phyloP scores from a whole-genome alignment of 768 basidiomycete species.

The Lentinula raphanica region DNA sequence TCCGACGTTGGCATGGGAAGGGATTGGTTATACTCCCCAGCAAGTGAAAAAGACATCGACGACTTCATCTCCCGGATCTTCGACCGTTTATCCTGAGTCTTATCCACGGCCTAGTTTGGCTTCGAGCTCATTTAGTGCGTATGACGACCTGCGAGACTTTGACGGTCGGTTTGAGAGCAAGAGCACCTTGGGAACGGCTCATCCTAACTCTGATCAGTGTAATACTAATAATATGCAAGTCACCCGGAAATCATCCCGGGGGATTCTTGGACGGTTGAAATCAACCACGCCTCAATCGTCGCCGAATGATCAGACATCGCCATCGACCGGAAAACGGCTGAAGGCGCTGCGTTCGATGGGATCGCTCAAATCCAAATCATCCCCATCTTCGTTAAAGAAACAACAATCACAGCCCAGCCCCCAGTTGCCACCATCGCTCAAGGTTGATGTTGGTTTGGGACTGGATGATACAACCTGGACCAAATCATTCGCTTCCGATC shows the following conservation, averaged over 20 bases:
- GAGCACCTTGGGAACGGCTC: constrained; percentile 59
- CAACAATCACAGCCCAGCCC: constrained; percentile 35
- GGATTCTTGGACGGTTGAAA: constrained; percentile 63
- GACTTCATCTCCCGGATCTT: constrained; percentile 18
- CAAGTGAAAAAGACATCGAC: neutral
- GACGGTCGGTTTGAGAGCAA: constrained; percentile 81
- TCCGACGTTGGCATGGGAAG: constrained; percentile 76
- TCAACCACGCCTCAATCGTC: constrained; percentile 42
- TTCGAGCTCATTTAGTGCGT: constrained; percentile 75
- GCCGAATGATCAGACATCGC: constrained; percentile 33
- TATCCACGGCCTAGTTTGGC: constrained; percentile 65
- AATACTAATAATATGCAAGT: constrained; percentile 20
- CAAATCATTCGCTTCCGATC: constrained; percentile 15
- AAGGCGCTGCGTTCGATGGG: constrained; percentile 80
- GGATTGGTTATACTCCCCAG: constrained; percentile 72
- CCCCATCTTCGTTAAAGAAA: constrained; percentile 25
- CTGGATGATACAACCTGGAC: constrained; percentile 53
- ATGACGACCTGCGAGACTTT: constrained; percentile 83
- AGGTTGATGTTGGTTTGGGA: constrained; percentile 53
- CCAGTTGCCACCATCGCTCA: constrained; percentile 46
- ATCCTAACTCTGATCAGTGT: constrained; percentile 14
- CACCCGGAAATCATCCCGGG: constrained; percentile 58
- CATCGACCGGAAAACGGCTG: constrained; percentile 44
- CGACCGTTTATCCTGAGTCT: constrained; percentile 32
- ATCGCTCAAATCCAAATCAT: constrained; percentile 59